Conservation (phyloP, 768 basidiomycete genomes). For the Rhodotorula taiwanensis region DNA sequence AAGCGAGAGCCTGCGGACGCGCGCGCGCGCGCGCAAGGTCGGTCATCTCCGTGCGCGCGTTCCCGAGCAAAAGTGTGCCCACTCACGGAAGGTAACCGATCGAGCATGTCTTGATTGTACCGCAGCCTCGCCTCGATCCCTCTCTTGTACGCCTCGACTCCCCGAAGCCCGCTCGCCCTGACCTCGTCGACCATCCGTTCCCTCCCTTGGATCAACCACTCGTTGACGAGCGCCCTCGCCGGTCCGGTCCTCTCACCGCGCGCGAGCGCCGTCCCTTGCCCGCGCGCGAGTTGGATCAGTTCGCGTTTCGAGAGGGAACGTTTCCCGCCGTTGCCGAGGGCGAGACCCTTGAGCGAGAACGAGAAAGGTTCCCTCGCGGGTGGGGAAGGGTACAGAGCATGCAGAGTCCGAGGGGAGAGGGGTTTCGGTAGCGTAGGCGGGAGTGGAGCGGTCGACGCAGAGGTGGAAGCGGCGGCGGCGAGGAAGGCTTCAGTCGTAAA, state of each 20-base stretch:
- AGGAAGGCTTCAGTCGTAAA: slow-evolving; percentile 14
- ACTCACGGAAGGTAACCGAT: slow-evolving; percentile 17
- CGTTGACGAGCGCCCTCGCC: slow-evolving; percentile 25
- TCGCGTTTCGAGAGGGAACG: slow-evolving; percentile 16
- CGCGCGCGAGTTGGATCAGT: slow-evolving; percentile 20
- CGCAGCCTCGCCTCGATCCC: slow-evolving; percentile 15
- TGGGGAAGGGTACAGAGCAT: slow-evolving; percentile 30
- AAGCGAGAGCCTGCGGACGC: slow-evolving; percentile 21
- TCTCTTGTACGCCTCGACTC: slow-evolving; percentile 1
- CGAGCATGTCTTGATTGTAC: slow-evolving; percentile 18
- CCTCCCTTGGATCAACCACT: slow-evolving; percentile 24
- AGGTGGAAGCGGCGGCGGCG: slow-evolving; percentile 9
- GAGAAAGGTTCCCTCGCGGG: not conserved
- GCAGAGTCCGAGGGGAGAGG: slow-evolving; percentile 10
- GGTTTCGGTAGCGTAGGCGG: too few relatives aligned
- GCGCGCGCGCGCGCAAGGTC: not conserved
- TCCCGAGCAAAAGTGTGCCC: too few relatives aligned
- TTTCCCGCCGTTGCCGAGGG: slow-evolving; percentile 20
- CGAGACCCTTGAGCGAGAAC: slow-evolving; percentile 10
- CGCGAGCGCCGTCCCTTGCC: not conserved
- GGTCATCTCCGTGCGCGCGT: too few relatives aligned
- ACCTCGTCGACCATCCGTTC: slow-evolving; percentile 8
- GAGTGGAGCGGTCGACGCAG: not conserved
- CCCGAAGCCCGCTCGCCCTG: not conserved
- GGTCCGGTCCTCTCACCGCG: slow-evolving; percentile 24